Evolutionary conservation across 2,329 filamentous ascomycete genomes (phyloP).

Genomic region (Phyllosticta citriasiana): DNA sequence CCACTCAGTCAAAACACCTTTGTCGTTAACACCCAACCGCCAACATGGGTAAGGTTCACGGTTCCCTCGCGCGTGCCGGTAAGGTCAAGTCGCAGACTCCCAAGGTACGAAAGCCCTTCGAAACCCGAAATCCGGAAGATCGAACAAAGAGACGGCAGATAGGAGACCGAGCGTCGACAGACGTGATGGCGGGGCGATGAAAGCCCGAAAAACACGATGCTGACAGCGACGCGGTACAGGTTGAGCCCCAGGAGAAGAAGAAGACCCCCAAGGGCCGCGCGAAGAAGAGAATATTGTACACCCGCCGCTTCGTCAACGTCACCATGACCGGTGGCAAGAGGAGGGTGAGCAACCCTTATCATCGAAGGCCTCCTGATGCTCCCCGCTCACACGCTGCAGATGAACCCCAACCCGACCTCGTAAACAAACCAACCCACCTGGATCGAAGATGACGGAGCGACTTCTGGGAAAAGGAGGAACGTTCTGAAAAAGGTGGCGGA

Average conservation of each 20-base stretch:
- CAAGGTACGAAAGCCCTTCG: constrained; percentile 53
- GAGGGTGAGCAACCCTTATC: constrained; percentile 60
- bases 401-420: constrained; percentile 77
- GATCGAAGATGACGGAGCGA: constrained; percentile 1
- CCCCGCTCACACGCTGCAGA: constrained; percentile 38
- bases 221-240: constrained; percentile 39
- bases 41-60: constrained; percentile 89
- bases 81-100: constrained; percentile 97
- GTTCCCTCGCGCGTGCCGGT: constrained; percentile 88
- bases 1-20: constrained; percentile 17
- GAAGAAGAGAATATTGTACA: constrained; percentile 94
- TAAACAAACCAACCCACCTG: constrained; percentile 32
- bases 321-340: constrained; percentile 96
- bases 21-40: constrained; percentile 29
- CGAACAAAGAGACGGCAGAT: neutral
- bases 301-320: constrained; percentile 96
- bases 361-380: constrained; percentile 13
- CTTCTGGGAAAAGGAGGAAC: constrained; percentile 11
- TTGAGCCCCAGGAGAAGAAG: constrained; percentile 88
- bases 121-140: neutral
- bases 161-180: neutral
- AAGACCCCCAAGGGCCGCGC: constrained; percentile 96
- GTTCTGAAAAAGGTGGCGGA: constrained; percentile 2
- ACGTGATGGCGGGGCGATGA: neutral
- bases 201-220: constrained; percentile 17